Percentiles rank a stretch among this genome's conserved stretches.
phyloP scores from a whole-genome alignment of 2,329 filamentous ascomycete species.

The Aspergillus phoenicis region DNA sequence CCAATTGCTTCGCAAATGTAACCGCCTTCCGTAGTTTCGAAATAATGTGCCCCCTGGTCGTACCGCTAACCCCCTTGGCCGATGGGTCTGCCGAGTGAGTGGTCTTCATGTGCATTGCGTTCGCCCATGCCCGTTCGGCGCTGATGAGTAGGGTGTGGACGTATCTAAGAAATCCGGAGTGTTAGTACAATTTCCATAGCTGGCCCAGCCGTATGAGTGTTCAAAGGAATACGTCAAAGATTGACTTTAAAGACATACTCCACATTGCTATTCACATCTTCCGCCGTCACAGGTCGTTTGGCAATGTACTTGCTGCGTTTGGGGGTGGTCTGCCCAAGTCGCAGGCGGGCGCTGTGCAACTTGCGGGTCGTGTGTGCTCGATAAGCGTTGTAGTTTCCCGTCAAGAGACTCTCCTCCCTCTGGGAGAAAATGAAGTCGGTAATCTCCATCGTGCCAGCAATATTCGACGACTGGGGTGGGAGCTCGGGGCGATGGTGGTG shows the following conservation, averaged over 20 bases:
- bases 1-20: slow-evolving; percentile 68
- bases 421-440: slow-evolving; percentile 79
- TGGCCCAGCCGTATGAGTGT: neutral
- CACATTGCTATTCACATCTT: slow-evolving; percentile 72
- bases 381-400: slow-evolving; percentile 87
- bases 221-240: neutral
- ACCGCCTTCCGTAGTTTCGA: slow-evolving; percentile 82
- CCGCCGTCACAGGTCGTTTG: slow-evolving; percentile 70
- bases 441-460: slow-evolving; percentile 71
- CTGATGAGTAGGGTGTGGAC: slow-evolving; percentile 78
- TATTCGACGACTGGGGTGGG: slow-evolving; percentile 7
- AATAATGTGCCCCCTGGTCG: slow-evolving; percentile 82
- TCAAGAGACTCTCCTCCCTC: slow-evolving; percentile 79
- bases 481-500: slow-evolving; percentile 6
- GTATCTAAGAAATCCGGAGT: slow-evolving; percentile 56
- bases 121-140: slow-evolving; percentile 89
- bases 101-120: slow-evolving; percentile 93
- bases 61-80: slow-evolving; percentile 72
- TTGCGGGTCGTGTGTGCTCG: slow-evolving; percentile 76
- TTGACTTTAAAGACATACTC: slow-evolving; percentile 60
- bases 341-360: slow-evolving; percentile 80
- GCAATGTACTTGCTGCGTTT: slow-evolving; percentile 83
- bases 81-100: slow-evolving; percentile 73
- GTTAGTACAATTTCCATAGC: slow-evolving; percentile 2
- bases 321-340: slow-evolving; percentile 78